These are phyloP conservation scores for Phytophthora litchii DNA, from an alignment of 352 stramenopile species.

Conservation along the genomic window DNA sequence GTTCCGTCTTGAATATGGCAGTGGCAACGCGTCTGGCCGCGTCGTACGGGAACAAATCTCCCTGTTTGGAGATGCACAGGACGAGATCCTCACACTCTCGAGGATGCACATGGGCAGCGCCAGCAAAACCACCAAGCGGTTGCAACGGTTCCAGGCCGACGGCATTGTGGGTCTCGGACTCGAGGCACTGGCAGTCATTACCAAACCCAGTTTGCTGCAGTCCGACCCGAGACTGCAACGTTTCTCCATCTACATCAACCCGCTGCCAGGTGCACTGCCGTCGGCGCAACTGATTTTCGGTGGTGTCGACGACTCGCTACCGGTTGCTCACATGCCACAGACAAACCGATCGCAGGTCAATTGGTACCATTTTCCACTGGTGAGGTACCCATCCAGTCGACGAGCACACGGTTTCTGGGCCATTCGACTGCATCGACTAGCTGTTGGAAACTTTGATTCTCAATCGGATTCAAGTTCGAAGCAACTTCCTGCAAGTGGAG, in stretches of 20 bases:
- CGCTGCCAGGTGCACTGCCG: conserved; percentile 44
- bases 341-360: conserved; percentile 9
- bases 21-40: conserved; percentile 52
- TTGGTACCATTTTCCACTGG: conserved; percentile 61
- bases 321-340: conserved; percentile 14
- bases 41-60: conserved; percentile 57
- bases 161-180: conserved; percentile 71
- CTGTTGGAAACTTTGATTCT: conserved; percentile 21
- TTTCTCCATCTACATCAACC: conserved; percentile 78
- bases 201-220: conserved; percentile 51
- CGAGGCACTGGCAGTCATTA: conserved; percentile 58
- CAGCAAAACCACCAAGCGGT: conserved; percentile 44
- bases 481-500: conserved; percentile 4
- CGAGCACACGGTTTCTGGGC: conserved; percentile 61
- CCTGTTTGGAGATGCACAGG: conserved; percentile 29
- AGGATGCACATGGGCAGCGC: conserved; percentile 56
- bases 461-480: conserved; percentile 7
- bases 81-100: conserved; percentile 34
- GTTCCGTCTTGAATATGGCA: conserved; percentile 75
- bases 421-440: conserved; percentile 47
- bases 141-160: conserved; percentile 64
- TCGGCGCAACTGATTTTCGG: conserved; percentile 65
- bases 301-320: conserved; percentile 52
- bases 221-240: conserved; percentile 29
- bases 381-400: conserved; percentile 44